A percentile compares a stretch with the other conserved stretches of the same genome.
phyloP scores from a whole-genome alignment of 2,329 filamentous ascomycete genomes.

The Botryotinia convoluta region DNA sequence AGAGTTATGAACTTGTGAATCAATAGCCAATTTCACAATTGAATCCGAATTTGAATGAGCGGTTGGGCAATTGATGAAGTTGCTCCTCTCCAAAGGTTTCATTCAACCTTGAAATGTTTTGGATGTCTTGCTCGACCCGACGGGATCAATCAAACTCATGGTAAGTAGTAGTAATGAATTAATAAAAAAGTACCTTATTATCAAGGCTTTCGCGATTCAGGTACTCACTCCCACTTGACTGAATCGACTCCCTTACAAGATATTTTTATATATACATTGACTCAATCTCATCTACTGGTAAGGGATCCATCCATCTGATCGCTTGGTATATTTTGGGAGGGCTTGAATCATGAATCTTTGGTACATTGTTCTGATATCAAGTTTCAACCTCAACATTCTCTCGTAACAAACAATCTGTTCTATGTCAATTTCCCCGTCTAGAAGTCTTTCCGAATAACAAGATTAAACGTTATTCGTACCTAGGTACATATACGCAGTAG shows the following conservation, averaged over 20 bases:
- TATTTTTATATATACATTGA: neutral
- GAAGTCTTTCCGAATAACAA: neutral
- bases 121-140: slow-evolving; percentile 9
- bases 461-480: neutral
- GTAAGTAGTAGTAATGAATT: no score
- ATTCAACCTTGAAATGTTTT: slow-evolving; percentile 11
- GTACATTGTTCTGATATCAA: neutral
- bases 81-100: slow-evolving; percentile 12
- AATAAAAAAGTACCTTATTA: neutral
- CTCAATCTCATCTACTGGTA: neutral
- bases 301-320: neutral
- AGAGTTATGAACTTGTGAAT: neutral
- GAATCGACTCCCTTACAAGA: neutral
- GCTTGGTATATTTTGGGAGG: neutral
- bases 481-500: neutral
- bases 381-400: neutral
- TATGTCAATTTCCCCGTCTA: neutral
- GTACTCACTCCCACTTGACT: neutral
- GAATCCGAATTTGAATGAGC: neutral
- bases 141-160: neutral
- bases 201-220: neutral
- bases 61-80: slow-evolving; percentile 1
- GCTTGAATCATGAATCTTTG: neutral
- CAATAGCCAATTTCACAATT: slow-evolving; percentile 10
- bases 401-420: neutral